Percentiles rank a stretch among this genome's conserved stretches.
These are phyloP conservation scores for Beauveria bassiana DNA, from an alignment of 2,329 filamentous ascomycete genomes.

Conservation along the genomic window DNA sequence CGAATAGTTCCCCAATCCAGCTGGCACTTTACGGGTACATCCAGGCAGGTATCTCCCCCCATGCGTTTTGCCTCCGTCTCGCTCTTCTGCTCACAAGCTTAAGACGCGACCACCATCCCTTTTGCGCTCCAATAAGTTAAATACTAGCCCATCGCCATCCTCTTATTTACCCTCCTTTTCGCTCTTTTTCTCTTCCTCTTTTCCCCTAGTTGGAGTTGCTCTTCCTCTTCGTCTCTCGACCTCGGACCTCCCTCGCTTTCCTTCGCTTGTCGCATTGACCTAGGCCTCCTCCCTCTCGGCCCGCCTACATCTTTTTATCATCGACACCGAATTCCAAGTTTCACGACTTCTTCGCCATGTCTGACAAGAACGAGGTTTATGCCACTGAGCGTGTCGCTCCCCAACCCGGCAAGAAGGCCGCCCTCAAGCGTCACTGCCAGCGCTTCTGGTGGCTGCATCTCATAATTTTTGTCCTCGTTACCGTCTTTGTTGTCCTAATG, in stretches of 20 bases:
- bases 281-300: slow-evolving; percentile 3
- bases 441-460: slow-evolving; percentile 57
- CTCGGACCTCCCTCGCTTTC: not conserved
- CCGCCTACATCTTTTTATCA: not conserved
- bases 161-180: not conserved
- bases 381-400: slow-evolving; percentile 27
- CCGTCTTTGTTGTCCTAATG: slow-evolving; percentile 48
- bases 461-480: slow-evolving; percentile 39
- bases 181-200: not conserved
- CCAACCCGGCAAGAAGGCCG: slow-evolving; percentile 28
- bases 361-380: slow-evolving; percentile 28
- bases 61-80: not conserved
- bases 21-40: not conserved
- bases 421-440: slow-evolving; percentile 39
- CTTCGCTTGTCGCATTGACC: not conserved
- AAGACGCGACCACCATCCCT: not conserved
- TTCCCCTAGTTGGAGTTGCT: not conserved
- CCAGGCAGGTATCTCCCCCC: not conserved
- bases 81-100: not conserved
- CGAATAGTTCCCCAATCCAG: not conserved
- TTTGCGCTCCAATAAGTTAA: not conserved
- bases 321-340: not conserved
- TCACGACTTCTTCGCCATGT: slow-evolving; percentile 23
- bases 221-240: not conserved
- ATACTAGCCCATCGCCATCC: slow-evolving; percentile 9